Percentiles rank a stretch among this genome's conserved stretches.
phyloP scores from a whole-genome alignment of 1,284 basidiomycete species.

The Phlebopus sp. region DNA sequence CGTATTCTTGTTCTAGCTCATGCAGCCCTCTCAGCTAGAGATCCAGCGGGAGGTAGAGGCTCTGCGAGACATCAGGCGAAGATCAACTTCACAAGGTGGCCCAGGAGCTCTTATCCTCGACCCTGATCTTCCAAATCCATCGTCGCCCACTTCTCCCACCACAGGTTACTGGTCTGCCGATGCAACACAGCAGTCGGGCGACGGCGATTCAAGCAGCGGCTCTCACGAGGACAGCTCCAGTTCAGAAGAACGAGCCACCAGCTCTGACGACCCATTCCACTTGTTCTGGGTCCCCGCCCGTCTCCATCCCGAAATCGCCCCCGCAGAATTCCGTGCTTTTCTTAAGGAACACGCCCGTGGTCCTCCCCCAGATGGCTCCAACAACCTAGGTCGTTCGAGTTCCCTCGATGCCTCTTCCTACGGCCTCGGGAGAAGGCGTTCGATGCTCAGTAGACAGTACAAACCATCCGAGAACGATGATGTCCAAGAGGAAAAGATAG shows the following conservation, averaged over 20 bases:
- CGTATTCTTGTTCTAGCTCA: conserved; percentile 29
- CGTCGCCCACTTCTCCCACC: conserved; percentile 53
- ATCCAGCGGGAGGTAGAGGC: conserved; percentile 86
- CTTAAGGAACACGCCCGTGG: conserved; percentile 87
- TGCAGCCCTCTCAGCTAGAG: conserved; percentile 80
- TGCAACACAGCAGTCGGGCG: conserved; percentile 31
- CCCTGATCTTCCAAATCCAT: conserved; percentile 78
- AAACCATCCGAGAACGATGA: conserved; percentile 73
- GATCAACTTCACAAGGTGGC: conserved; percentile 68
- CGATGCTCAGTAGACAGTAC: conserved; percentile 90
- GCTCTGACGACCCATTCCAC: conserved; percentile 71
- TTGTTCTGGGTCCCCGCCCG: conserved; percentile 98
- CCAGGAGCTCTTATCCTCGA: conserved; percentile 81
- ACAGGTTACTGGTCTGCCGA: conserved; percentile 48
- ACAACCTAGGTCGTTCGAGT: conserved; percentile 35
- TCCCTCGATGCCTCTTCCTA: conserved; percentile 39
- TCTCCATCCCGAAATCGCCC: conserved; percentile 96
- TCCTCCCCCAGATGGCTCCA: conserved; percentile 46
- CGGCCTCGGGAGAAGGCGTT: conserved; percentile 72
- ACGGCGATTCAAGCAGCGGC: conserved; percentile 45
- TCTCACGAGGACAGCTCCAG: conserved; percentile 45
- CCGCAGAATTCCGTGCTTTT: conserved; percentile 92
- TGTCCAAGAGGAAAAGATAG: conserved; percentile 63
- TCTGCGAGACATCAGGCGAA: conserved; percentile 75
- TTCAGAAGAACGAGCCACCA: conserved; percentile 29